A percentile compares a stretch with the other conserved stretches of the same genome.
Conservation (phyloP, 345 rosid species). For the rapeseed (Brassica napus) region DNA sequence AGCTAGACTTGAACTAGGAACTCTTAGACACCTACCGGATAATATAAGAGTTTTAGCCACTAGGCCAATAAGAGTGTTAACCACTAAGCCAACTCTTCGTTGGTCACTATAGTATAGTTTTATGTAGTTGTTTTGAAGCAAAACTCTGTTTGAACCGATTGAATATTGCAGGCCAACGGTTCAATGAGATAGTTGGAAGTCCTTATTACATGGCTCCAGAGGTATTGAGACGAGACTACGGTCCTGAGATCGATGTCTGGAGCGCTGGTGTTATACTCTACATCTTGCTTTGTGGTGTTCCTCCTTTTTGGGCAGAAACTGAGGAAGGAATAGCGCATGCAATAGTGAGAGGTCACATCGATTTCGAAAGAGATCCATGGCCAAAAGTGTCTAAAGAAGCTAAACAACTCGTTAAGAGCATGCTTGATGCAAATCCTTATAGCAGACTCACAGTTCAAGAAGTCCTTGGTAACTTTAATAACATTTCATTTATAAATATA, state of each 20-base stretch:
- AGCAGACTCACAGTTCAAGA: conserved; percentile 57
- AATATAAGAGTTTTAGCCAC: too few species aligned
- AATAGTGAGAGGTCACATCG: conserved; percentile 56
- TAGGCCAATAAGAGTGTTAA: too few species aligned
- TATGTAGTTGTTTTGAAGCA: conserved; percentile 2
- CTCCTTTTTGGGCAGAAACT: conserved; percentile 87
- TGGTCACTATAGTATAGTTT: background rate
- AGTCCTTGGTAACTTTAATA: conserved; percentile 56
- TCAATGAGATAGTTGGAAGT: conserved; percentile 75
- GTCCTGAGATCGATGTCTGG: conserved; percentile 78
- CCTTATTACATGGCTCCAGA: conserved; percentile 92
- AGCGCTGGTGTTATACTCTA: conserved; percentile 74
- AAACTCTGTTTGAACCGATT: background rate
- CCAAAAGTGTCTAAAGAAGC: conserved; percentile 74
- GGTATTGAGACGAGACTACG: conserved; percentile 67
- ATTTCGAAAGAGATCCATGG: conserved; percentile 81
- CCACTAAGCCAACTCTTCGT: too few species aligned
- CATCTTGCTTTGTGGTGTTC: conserved; percentile 85
- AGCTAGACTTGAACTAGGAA: too few species aligned
- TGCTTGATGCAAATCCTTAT: conserved; percentile 81
- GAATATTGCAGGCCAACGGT: conserved; percentile 49
- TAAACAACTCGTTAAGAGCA: conserved; percentile 56
- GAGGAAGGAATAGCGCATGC: conserved; percentile 89
- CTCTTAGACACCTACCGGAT: too few species aligned
- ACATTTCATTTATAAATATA: background rate